Evolutionary conservation across 192 early-diverging fungal genomes (phyloP).

Genomic region (Obelidium mucronatum): DNA sequence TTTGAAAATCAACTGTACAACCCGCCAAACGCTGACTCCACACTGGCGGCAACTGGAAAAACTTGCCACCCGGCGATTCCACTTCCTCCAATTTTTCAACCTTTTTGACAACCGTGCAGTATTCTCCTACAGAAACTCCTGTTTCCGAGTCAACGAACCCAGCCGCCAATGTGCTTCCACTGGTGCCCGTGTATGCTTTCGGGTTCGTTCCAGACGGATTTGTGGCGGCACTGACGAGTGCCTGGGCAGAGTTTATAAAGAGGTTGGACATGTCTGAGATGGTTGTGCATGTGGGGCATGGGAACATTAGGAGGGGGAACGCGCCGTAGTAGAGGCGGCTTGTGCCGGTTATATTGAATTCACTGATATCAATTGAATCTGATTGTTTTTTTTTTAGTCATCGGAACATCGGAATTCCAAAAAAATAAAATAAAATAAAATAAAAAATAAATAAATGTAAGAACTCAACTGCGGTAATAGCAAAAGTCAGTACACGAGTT

Average conservation of each 20-base stretch:
- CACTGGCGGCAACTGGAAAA: conserved; percentile 16
- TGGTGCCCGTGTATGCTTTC: background rate
- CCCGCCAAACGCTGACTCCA: conserved; percentile 18
- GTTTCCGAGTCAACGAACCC: conserved; percentile 4
- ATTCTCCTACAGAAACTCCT: conserved; percentile 11
- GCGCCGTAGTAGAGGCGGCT: conserved; percentile 15
- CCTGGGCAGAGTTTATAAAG: conserved; percentile 22
- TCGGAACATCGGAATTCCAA: background rate
- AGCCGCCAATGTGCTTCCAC: background rate
- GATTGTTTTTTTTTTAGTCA: background rate
- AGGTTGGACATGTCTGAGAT: conserved; percentile 26
- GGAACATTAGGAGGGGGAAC: conserved; percentile 3
- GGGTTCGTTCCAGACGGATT: conserved; percentile 11
- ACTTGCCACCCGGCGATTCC: background rate
- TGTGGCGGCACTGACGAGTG: conserved; percentile 11
- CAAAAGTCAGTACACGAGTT: conserved; percentile 30
- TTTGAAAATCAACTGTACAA: conserved; percentile 26
- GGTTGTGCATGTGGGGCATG: conserved; percentile 9
- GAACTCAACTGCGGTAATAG: conserved; percentile 27
- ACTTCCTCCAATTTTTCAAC: conserved; percentile 10
- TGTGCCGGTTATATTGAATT: background rate
- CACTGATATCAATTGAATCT: background rate
- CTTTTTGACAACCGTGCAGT: background rate
- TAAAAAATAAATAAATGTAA: too few species aligned
- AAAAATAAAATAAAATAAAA: conserved; percentile 1